Conservation (phyloP, 495 filamentous ascomycete species). For the Hypomontagnella monticulosa region DNA sequence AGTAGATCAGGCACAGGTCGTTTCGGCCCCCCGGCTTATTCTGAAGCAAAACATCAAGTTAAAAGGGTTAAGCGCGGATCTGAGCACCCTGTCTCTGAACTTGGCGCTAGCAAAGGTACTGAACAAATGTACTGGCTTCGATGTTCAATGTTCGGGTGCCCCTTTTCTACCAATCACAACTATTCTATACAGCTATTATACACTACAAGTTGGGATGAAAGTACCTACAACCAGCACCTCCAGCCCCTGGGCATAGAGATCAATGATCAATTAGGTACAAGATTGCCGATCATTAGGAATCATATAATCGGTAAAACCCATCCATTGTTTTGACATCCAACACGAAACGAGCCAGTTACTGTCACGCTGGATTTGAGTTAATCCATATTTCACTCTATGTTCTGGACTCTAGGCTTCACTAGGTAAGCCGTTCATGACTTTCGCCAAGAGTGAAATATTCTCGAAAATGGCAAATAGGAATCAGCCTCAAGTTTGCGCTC, state of each 20-base stretch:
- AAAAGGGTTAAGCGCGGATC: slow-evolving; percentile 40
- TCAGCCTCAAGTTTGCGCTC: too few species aligned
- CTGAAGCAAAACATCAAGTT: slow-evolving; percentile 42
- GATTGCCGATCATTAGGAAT: slow-evolving; percentile 33
- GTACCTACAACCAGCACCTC: neutral
- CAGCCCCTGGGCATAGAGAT: neutral
- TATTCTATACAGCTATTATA: neutral
- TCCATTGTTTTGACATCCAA: slow-evolving; percentile 24
- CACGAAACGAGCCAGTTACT: slow-evolving; percentile 23
- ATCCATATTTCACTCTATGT: neutral
- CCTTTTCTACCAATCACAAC: slow-evolving; percentile 22
- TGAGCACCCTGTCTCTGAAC: slow-evolving; percentile 19
- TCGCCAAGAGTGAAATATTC: too few species aligned
- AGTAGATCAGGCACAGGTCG: slow-evolving; percentile 42
- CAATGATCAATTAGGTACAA: slow-evolving; percentile 23
- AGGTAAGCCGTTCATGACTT: too few species aligned
- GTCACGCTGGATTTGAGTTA: neutral
- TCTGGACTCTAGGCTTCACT: too few species aligned
- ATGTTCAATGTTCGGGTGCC: neutral
- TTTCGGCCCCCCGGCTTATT: slow-evolving; percentile 38
- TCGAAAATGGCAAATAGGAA: too few species aligned
- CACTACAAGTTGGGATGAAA: slow-evolving; percentile 34
- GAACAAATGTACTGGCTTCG: neutral
- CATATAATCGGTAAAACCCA: slow-evolving; percentile 23
- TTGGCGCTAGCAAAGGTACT: slow-evolving; percentile 17